A percentile compares a stretch with the other conserved stretches of the same genome.
These are phyloP conservation scores for Leccinellum luteum DNA, from an alignment of 768 basidiomycete genomes.

Conservation along the genomic window DNA sequence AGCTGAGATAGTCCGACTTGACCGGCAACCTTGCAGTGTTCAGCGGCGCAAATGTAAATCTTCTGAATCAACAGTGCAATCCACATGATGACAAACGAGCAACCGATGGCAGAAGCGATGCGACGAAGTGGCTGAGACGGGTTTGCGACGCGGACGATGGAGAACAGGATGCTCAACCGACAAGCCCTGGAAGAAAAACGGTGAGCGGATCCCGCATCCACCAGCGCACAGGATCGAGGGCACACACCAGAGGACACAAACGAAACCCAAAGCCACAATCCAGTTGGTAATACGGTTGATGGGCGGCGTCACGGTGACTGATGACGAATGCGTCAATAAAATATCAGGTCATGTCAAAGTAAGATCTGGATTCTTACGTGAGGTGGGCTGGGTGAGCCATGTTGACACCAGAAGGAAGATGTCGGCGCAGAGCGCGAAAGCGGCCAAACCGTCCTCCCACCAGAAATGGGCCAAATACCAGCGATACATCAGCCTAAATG, in stretches of 20 bases:
- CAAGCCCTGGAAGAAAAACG: slow-evolving; percentile 13
- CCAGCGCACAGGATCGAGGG: not conserved
- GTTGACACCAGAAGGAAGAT: slow-evolving; percentile 8
- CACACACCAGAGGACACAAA: slow-evolving; percentile 22
- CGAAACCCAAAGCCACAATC: slow-evolving; percentile 12
- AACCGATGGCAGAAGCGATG: slow-evolving; percentile 3
- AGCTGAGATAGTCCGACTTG: slow-evolving; percentile 17
- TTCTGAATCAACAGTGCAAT: slow-evolving; percentile 16
- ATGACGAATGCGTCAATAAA: not conserved
- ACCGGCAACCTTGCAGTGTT: not conserved
- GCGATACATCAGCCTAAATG: slow-evolving; percentile 23
- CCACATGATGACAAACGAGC: slow-evolving; percentile 26
- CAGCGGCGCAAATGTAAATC: slow-evolving; percentile 1
- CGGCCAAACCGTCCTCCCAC: slow-evolving; percentile 31
- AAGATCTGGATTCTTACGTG: slow-evolving; percentile 1
- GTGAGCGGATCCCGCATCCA: not conserved
- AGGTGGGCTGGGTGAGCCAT: slow-evolving; percentile 1
- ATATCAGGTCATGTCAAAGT: too few relatives aligned
- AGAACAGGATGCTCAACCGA: slow-evolving; percentile 25
- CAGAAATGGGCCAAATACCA: slow-evolving; percentile 21
- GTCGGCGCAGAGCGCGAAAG: slow-evolving; percentile 22
- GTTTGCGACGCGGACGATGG: slow-evolving; percentile 18
- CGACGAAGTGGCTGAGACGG: slow-evolving; percentile 9
- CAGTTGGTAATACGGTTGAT: slow-evolving; percentile 6
- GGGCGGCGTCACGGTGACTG: not conserved